A percentile compares a stretch with the other conserved stretches of the same genome.
phyloP scores from a whole-genome alignment of 2,329 filamentous ascomycete species.

The Phaeosphaeriaceae sp. region DNA sequence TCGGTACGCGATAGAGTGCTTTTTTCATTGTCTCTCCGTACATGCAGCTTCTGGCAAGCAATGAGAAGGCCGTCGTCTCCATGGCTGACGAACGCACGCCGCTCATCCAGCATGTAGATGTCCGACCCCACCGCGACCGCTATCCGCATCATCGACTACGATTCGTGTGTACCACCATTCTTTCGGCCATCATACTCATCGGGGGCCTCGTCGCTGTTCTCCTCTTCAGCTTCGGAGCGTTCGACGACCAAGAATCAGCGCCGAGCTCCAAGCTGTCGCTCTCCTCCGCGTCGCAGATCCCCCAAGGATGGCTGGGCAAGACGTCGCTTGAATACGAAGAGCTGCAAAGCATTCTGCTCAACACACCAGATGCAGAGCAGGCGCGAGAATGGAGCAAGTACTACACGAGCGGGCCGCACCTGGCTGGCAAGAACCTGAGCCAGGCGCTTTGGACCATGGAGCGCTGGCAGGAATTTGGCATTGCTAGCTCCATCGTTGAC shows the following conservation, averaged over 20 bases:
- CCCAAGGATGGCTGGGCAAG: slow-evolving; percentile 50
- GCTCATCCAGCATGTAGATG: slow-evolving; percentile 69
- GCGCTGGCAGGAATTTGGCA: slow-evolving; percentile 57
- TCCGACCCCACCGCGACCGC: slow-evolving; percentile 59
- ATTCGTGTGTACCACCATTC: slow-evolving; percentile 69
- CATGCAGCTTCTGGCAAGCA: slow-evolving; percentile 24
- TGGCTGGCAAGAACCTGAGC: slow-evolving; percentile 60
- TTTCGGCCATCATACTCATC: slow-evolving; percentile 46
- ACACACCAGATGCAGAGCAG: slow-evolving; percentile 62
- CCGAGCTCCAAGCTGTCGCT: slow-evolving; percentile 18
- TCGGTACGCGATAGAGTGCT: not conserved
- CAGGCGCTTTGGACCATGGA: slow-evolving; percentile 61
- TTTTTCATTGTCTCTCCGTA: not conserved
- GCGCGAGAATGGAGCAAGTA: slow-evolving; percentile 58
- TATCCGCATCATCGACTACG: slow-evolving; percentile 65
- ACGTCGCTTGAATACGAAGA: slow-evolving; percentile 61
- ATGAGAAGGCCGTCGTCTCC: slow-evolving; percentile 34
- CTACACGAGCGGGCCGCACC: slow-evolving; percentile 59
- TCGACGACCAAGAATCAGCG: slow-evolving; percentile 36
- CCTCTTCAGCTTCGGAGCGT: slow-evolving; percentile 46
- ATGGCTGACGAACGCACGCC: slow-evolving; percentile 68
- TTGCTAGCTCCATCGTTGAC: slow-evolving; percentile 54
- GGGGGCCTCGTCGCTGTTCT: slow-evolving; percentile 48
- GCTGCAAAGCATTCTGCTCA: slow-evolving; percentile 61
- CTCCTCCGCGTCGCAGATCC: slow-evolving; percentile 30